Conservation (phyloP, 2,329 filamentous ascomycete genomes). For the Nemania bipapillata region DNA sequence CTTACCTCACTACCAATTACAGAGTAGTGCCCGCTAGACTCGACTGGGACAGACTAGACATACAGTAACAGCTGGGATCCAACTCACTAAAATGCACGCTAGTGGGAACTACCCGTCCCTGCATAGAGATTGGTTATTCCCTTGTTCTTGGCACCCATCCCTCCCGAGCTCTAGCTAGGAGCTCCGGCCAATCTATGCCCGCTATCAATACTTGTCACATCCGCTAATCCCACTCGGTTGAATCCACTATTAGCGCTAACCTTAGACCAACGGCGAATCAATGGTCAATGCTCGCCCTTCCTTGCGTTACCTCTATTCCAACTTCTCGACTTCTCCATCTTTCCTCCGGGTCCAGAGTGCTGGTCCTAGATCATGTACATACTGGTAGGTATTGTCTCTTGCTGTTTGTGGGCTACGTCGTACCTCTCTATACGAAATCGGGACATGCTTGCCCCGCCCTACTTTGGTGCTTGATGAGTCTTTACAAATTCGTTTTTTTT, state of each 20-base stretch:
- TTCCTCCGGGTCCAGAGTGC: not conserved
- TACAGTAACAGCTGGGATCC: constrained; percentile 1
- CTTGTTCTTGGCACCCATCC: constrained; percentile 38
- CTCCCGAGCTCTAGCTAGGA: constrained; percentile 43
- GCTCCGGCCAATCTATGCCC: constrained; percentile 47
- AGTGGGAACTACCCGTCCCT: constrained; percentile 48
- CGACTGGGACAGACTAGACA: constrained; percentile 24
- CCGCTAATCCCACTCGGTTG: constrained; percentile 45
- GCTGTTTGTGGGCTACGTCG: constrained; percentile 36
- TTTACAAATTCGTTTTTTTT: constrained; percentile 31
- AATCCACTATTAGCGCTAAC: constrained; percentile 47
- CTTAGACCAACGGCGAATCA: constrained; percentile 44
- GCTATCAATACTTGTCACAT: constrained; percentile 45
- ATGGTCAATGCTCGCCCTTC: constrained; percentile 20
- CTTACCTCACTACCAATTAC: constrained; percentile 3
- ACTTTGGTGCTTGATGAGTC: constrained; percentile 4
- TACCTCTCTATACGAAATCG: constrained; percentile 25
- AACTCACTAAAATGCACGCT: constrained; percentile 41
- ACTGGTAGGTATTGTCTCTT: not conserved
- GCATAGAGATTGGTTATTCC: constrained; percentile 47
- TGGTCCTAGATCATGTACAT: no score
- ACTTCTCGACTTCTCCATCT: constrained; percentile 5
- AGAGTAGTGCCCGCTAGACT: constrained; percentile 14
- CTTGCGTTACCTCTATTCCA: constrained; percentile 23
- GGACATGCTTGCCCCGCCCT: constrained; percentile 18